Base-by-base conservation (phyloP, 495 filamentous ascomycete species). In the Penicillium canescens region DNA sequence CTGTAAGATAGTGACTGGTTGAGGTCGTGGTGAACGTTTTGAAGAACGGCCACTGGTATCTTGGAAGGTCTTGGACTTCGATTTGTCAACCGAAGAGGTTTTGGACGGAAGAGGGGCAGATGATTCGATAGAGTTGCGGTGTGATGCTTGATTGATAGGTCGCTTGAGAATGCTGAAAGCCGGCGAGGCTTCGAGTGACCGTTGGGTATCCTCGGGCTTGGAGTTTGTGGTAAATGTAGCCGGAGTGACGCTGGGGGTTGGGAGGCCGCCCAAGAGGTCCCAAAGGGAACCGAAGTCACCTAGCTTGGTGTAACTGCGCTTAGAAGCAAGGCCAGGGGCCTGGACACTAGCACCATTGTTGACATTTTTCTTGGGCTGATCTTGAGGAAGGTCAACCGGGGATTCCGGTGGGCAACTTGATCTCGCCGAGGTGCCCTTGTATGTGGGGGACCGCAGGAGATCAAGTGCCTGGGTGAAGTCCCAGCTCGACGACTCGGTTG, bases 391-490 rank as follows among this genome's bases (percentile, higher is more conserved):
- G 24, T 28, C 12, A n/a, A n/a, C 31, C 14, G 20, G n/a, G 18
- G 42, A 31, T 36, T 62, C 42, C 34, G 36, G 13, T 56, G 42
- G 44, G 45, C 51, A 54, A 59, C 56, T 21, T 40, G 46, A 43
- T 38, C 33, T 18, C 21, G 28, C 28, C 28, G 60, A 39, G 21
- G 43, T 43, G 16, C 56, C 36, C 43, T 50, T 40, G 38, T 63
- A 55, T 28, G 73, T 65, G 57, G 72, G 71, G 18, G 74, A 72
- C 34, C 64, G 59, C n/a, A 79, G 67, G 41, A 81, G 70, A 57
- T 77, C 72, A 56, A 74, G 71, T 62, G 75, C 78, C 56, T 71
- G 66, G 51, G 73, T 62, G 54, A 81, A 77, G 56, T 78, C 77
- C 78, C 78, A 81, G 42, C 56, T 65, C 39, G 71, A 70, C 50